phyloP scores from a whole-genome alignment of 148 eudicot species.

The Dianthus caryophyllus region DNA sequence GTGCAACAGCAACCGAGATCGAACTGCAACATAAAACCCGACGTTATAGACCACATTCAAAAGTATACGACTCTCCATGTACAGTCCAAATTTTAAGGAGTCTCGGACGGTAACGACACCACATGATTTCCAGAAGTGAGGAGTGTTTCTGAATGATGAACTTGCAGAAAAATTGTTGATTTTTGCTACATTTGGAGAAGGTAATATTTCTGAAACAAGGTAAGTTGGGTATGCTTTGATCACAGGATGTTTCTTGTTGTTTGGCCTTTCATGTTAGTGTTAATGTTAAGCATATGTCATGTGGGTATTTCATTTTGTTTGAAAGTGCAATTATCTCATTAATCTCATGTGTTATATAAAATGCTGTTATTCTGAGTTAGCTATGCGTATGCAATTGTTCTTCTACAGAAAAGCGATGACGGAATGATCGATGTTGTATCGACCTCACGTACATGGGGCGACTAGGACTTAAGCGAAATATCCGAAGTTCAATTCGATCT shows the following conservation, averaged over 20 bases:
- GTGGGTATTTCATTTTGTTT: not conserved
- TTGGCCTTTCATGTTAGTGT: slow-evolving; percentile 3
- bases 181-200: not conserved
- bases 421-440: not conserved
- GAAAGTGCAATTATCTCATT: slow-evolving; percentile 9
- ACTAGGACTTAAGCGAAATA: too few species aligned
- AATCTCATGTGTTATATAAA: not conserved
- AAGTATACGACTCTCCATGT: not conserved
- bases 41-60: not conserved
- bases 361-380: not conserved
- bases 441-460: not conserved
- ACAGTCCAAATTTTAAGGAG: not conserved
- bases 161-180: not conserved
- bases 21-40: not conserved
- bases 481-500: too few species aligned
- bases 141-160: not conserved
- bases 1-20: not conserved
- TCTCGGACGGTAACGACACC: not conserved
- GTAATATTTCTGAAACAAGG: not conserved
- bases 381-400: slow-evolving; percentile 1
- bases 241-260: slow-evolving; percentile 5
- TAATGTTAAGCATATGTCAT: not conserved
- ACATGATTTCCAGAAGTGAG: not conserved
- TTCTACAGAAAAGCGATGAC: not conserved
- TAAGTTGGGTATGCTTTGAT: slow-evolving; percentile 6